Evolutionary conservation across 169 alveolate species (phyloP), one percentile per base, ranked within the genome.

Genomic region (Cryptosporidium canis): DNA sequence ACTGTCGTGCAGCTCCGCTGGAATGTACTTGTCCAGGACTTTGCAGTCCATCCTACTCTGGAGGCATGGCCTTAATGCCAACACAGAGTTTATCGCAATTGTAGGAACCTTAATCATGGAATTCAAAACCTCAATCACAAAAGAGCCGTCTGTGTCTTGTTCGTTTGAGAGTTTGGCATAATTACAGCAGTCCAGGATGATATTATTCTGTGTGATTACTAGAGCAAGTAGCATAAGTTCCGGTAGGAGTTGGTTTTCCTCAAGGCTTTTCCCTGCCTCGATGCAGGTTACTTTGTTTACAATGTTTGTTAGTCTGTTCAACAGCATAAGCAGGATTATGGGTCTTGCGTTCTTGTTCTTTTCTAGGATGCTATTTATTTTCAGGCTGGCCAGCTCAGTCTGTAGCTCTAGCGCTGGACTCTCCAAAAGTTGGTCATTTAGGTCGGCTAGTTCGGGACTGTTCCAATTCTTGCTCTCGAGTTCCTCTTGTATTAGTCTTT

Each of bases 1-100:
- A 44, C 39, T 16, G 18, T 70, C 84, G 24, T 70, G 84, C 24
- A 70, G 24, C 39, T 70, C 84, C 27, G n/a, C 21, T 33, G 84
- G 84, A 33, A 70, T 55, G n/a, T 51, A 35, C 39, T 70, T 48
- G 14, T 70, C 66, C 2, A 70, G 39, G 16, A 53, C n/a, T 43
- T 58, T 66, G n/a, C 18, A 16, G 27, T 66, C 24, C 37, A 31
- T 24, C 7, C 12, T 35, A 29, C 27, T 29, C 0, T 31, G n/a
- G 14, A 31, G 47, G 27, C 45, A 29, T 61, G 48, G 68, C 18
- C 33, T 61, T 44, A 31, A 35, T 7, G 48, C 14, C 14, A 61
- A 31, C n/a, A 61, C 41, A 16, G 45, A 51, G 47, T 70, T 70
- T 16, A 51, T 48, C 14, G 67, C 47, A 29, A 70, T 27, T 12